These are phyloP conservation scores for Penicillium sp. DNA, from an alignment of 2,329 filamentous ascomycete species.

Conservation along the genomic window DNA sequence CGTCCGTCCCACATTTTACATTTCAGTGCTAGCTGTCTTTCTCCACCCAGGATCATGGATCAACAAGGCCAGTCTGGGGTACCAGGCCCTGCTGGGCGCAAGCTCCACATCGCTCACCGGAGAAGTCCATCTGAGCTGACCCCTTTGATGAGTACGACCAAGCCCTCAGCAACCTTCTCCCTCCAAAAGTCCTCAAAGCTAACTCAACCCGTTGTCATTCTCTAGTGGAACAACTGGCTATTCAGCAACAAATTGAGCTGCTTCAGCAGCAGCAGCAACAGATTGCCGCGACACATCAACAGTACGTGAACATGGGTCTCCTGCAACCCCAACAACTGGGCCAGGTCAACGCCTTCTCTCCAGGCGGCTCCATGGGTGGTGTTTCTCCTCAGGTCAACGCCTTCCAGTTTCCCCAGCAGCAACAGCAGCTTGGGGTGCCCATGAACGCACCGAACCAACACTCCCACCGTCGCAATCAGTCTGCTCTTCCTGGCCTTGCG, in stretches of 20 bases:
- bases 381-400: constrained; percentile 73
- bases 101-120: constrained; percentile 95
- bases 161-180: not conserved
- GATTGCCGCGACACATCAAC: constrained; percentile 93
- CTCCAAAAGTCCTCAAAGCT: not conserved
- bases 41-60: constrained; percentile 58
- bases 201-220: constrained; percentile 1
- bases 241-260: constrained; percentile 97
- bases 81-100: constrained; percentile 77
- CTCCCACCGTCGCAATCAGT: constrained; percentile 96
- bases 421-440: constrained; percentile 69
- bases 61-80: constrained; percentile 61
- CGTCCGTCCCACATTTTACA: constrained; percentile 23
- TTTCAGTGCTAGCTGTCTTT: constrained; percentile 27
- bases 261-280: constrained; percentile 98
- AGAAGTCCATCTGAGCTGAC: constrained; percentile 97
- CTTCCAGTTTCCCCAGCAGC: constrained; percentile 87
- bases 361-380: constrained; percentile 69
- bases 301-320: constrained; percentile 97
- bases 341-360: constrained; percentile 72
- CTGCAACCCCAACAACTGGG: constrained; percentile 83
- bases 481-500: constrained; percentile 87
- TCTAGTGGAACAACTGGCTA: constrained; percentile 92
- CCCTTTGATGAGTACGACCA: constrained; percentile 89
- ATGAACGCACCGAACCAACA: constrained; percentile 79